A percentile compares a stretch with the other conserved stretches of the same genome.
Conservation (phyloP, 106 monocot species). For the Apostasia shenzhenica region DNA sequence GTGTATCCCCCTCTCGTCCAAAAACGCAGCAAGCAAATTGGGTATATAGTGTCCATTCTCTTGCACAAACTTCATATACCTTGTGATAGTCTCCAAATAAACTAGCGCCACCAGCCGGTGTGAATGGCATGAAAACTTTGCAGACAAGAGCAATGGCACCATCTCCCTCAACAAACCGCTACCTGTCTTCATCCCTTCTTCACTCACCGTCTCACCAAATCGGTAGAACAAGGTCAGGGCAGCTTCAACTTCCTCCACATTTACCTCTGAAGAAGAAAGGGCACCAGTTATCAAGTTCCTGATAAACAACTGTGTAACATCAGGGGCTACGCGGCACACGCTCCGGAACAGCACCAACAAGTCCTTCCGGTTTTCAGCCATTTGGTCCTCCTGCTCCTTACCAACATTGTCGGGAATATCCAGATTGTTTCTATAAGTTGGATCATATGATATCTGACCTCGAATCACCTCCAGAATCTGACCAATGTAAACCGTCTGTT, state of each 20-base stretch:
- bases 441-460: slow-evolving; percentile 55
- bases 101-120: slow-evolving; percentile 82
- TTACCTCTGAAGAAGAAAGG: slow-evolving; percentile 36
- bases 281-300: slow-evolving; percentile 37
- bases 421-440: slow-evolving; percentile 64
- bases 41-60: slow-evolving; percentile 81
- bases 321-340: slow-evolving; percentile 64
- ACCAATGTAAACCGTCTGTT: slow-evolving; percentile 53
- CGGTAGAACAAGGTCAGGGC: slow-evolving; percentile 64
- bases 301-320: slow-evolving; percentile 65
- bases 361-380: slow-evolving; percentile 72
- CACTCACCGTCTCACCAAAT: slow-evolving; percentile 64
- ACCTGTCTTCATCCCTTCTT: slow-evolving; percentile 65
- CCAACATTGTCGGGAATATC: slow-evolving; percentile 84
- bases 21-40: slow-evolving; percentile 51
- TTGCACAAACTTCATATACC: slow-evolving; percentile 90
- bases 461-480: slow-evolving; percentile 66
- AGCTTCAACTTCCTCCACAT: slow-evolving; percentile 83
- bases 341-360: slow-evolving; percentile 55
- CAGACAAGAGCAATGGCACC: slow-evolving; percentile 65
- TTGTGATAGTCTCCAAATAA: slow-evolving; percentile 74
- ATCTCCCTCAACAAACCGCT: slow-evolving; percentile 58
- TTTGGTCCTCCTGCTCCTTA: slow-evolving; percentile 82
- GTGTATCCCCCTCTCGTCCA: slow-evolving; percentile 87
- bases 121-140: slow-evolving; percentile 67